Evolutionary conservation across 441 rosid species (phyloP), one percentile per base, ranked within the genome.

Genomic region (Melastoma candidum): DNA sequence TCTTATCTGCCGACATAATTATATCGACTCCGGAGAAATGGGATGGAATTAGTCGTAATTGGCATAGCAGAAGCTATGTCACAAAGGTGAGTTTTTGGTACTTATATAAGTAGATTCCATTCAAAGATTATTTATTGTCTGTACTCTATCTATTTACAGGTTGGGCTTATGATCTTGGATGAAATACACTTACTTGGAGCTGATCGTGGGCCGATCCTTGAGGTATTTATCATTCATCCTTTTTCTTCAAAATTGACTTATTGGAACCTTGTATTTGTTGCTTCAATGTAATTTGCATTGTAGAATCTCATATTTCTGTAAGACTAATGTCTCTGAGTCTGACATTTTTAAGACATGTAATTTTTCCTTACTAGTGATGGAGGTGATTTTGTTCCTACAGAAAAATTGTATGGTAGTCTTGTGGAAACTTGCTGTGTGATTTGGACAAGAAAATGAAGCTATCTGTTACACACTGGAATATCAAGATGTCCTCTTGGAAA

Each of bases 1-100:
- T 94, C 53, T 75, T 94, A 73, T 94, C 99, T 25, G 99, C 99
- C 46, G 97, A 94, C 77, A 82, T 94, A 66, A 94, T 94, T 53
- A 82, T 94, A 73, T 85, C 99, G 41, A 94, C 99, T 65, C 99
- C 99, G 59, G 99, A 94, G 67, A 94, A 94, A 74, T 94, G 99
- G 99, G 99, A 94, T 77, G 99, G 99, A 55, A 94, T 94, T 49
- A 94, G 99, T 73, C 99, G 99, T 57, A 94, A 94, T 64, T 94
- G 99, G 99, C 95, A 94, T 60, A 85, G 78, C 74, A 83, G 99
- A 71, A 82, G 90, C 82, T 94, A 94, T 73, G 99, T 94, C 32
- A 90, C 84, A 50, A 94, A 94, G 96, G 99, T 87, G 47, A 26
- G 32, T 64, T 55, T 56, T 48, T 64, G 10, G 17, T 65, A 54